Conservation (phyloP, 257 asterid species). For the Anisodus tanguticus region DNA sequence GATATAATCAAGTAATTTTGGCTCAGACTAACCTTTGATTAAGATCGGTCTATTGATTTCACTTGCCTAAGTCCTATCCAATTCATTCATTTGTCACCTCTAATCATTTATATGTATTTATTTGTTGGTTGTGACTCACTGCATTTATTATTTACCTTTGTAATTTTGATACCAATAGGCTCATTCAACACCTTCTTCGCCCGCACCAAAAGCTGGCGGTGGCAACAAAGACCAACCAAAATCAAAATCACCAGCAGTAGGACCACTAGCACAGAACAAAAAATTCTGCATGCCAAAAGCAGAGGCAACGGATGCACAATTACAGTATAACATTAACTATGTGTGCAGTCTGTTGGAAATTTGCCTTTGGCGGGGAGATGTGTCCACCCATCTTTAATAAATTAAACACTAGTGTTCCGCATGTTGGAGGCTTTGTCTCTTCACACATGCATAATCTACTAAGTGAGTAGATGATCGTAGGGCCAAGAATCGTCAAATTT, state of each 20-base stretch:
- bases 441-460: too few species aligned
- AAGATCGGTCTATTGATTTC: background rate
- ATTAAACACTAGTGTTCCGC: too few species aligned
- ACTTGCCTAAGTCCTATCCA: too few species aligned
- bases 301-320: conserved; percentile 14
- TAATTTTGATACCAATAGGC: background rate
- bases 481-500: too few species aligned
- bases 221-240: conserved; percentile 9
- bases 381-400: too few species aligned
- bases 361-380: too few species aligned
- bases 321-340: conserved; percentile 30
- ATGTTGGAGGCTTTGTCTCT: too few species aligned
- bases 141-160: background rate
- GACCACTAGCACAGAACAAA: background rate
- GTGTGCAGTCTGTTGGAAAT: too few species aligned
- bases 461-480: too few species aligned
- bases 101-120: background rate
- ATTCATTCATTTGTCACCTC: background rate
- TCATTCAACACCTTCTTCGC: conserved; percentile 14
- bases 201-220: background rate
- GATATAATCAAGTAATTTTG: too few species aligned
- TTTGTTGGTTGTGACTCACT: too few species aligned
- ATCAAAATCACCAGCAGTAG: background rate
- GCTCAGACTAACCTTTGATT: background rate
- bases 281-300: conserved; percentile 27